These are phyloP conservation scores for Cladosporium oxysporum DNA, from an alignment of 2,329 filamentous ascomycete genomes.

Conservation along the genomic window DNA sequence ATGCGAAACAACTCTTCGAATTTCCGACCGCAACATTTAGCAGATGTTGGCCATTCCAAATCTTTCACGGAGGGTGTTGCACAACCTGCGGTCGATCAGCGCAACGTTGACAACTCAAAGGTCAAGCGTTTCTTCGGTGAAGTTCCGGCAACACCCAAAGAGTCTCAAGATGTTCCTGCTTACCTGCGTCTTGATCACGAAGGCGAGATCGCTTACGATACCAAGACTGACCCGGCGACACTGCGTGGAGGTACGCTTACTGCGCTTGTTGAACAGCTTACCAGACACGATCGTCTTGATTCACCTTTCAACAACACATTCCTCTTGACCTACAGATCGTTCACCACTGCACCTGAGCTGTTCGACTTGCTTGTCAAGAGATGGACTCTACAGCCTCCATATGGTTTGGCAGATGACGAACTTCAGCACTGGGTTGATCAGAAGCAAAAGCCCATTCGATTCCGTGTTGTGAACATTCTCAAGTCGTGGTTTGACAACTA, in stretches of 20 bases:
- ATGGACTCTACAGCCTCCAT: constrained; percentile 89
- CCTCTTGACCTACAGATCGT: constrained; percentile 92
- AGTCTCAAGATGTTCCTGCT: constrained; percentile 75
- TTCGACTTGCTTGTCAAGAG: constrained; percentile 91
- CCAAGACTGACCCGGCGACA: constrained; percentile 71
- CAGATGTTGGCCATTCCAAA: constrained; percentile 59
- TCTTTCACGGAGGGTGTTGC: constrained; percentile 63
- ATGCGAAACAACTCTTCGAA: constrained; percentile 38
- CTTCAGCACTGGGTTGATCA: constrained; percentile 86
- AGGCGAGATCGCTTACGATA: constrained; percentile 85
- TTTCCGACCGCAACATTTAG: constrained; percentile 53
- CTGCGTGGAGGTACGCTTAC: constrained; percentile 88
- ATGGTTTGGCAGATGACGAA: constrained; percentile 72
- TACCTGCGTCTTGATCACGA: constrained; percentile 87
- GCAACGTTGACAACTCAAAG: constrained; percentile 49
- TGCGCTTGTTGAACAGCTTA: constrained; percentile 90
- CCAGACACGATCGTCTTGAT: constrained; percentile 91
- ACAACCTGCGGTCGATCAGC: constrained; percentile 30
- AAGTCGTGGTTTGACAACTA: constrained; percentile 99
- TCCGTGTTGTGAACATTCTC: constrained; percentile 94
- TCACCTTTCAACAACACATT: constrained; percentile 97
- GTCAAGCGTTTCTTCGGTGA: constrained; percentile 55
- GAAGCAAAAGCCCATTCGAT: constrained; percentile 94
- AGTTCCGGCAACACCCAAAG: constrained; percentile 47
- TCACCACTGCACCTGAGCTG: constrained; percentile 84